Base-by-base conservation (phyloP, 140 eudicot species). In the Stevia rebaudiana region DNA sequence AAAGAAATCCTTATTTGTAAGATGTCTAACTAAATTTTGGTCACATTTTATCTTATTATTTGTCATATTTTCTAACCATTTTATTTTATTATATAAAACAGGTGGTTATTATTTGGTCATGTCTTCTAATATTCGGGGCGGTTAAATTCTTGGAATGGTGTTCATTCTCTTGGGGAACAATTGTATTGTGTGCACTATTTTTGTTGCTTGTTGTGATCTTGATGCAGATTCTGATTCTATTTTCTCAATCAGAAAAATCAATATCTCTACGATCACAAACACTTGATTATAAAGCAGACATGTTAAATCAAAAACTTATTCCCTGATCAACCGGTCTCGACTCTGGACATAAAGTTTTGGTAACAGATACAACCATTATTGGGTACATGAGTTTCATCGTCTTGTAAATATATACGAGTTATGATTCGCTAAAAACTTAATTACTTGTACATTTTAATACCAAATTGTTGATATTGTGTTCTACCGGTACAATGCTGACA, bases 21-120 rank as follows among this genome's bases (percentile, higher is more conserved):
- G 80, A 23, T 13, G 33, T 48, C 11, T 41, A 25, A 3, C 22
- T 4, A 7, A 61, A 0, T 50, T 21, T 6, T 8, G 4, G 22
- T 24, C 17, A 21, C 46, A 10, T 17, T 19, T 48, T 61, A 16
- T 4, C 15, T 53, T 46, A 10, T 51, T 39, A 13, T 41, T 19
- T 24, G 35, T 3, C 5, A 43, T 12, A 25, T 39, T 0, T 17
- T 28, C 41, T 59, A 52, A 25, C 37, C 11, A 11, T 47, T 55
- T 30, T 61, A 43, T 73, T 6, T 61, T 60, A 30, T 44, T 39
- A 50, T 52, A 67, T 63, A 56, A 18, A 12, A 57, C 75, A 90
- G 97, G 95, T 90, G 56, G 86, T 86, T 55, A 73, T 78, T 50
- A 21, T 28, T 33, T 86, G 97, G 97, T 73, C 87, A 42, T 63